Base-by-base conservation (phyloP, 495 filamentous ascomycete genomes). In the Neurospora sp. region DNA sequence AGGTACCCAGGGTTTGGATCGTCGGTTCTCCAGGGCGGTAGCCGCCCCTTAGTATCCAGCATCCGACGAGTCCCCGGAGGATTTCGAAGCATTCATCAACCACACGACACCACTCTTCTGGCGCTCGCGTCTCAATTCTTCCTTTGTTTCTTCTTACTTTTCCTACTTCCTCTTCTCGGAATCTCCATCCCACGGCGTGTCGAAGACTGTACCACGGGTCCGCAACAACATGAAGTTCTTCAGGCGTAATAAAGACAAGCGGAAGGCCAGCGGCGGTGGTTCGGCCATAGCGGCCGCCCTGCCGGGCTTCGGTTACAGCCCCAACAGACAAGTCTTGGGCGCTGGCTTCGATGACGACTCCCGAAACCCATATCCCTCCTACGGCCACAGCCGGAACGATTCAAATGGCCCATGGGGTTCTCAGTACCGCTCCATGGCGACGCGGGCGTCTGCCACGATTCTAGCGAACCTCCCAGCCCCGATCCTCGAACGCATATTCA, bases 401-500 rank as follows among this genome's bases (percentile, higher is more conserved):
- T 17, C 74, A n/a, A n/a, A 59, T 17, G 17, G 70, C 62, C 66
- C 36, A 31, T 69, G 45, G 37, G 24, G 39, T 21, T 15, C 24
- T 66, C 43, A 54, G 54, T 76, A 74, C 73, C 73, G 71, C 11
- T 37, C 73, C 62, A 73, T 72, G 76, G 71, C 75, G 2, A 78
- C 79, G 9, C 74, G 75, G 75, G 62, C 76, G 71, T 79, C 85
- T 70, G 81, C 79, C 73, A 71, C 28, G 2, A 17, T 74, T 11
- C 75, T 82, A 19, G 80, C 83, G 15, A 77, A 83, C 71, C 85
- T 97, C 2, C 91, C 93, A 10, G 76, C 82, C 11, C 78, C 85
- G 3, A 83, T 97, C 40, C 85, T 98, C 36, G 84, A 86, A 71
- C 86, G 86, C 75, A 93, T 98, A 78, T 93, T 99, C 79, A 79